Conservation (phyloP, 2,329 filamentous ascomycete species). For the Fusarium zealandicum region DNA sequence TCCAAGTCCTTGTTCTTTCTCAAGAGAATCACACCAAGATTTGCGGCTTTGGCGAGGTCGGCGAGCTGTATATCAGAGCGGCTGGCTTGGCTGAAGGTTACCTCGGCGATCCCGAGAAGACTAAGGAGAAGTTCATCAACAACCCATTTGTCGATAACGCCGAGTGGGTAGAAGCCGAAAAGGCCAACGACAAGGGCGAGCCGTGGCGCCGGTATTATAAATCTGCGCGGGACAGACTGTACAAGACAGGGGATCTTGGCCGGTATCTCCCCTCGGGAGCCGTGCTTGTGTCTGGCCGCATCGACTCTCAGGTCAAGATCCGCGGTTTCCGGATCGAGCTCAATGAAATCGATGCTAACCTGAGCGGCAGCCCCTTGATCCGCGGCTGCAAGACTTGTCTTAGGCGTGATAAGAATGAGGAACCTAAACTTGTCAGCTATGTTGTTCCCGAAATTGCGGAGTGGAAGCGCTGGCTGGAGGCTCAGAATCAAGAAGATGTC, state of each 20-base stretch:
- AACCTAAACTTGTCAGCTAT: constrained; percentile 85
- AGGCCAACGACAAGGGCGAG: constrained; percentile 64
- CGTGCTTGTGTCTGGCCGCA: constrained; percentile 79
- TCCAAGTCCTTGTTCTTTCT: constrained; percentile 84
- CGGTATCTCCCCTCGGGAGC: constrained; percentile 62
- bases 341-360: constrained; percentile 85
- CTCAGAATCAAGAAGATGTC: constrained; percentile 59
- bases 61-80: constrained; percentile 83
- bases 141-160: constrained; percentile 86
- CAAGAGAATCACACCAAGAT: constrained; percentile 70
- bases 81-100: constrained; percentile 86
- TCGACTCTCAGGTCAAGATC: constrained; percentile 91
- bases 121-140: constrained; percentile 75
- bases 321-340: constrained; percentile 94
- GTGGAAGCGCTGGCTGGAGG: constrained; percentile 61
- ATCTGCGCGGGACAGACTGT: constrained; percentile 83
- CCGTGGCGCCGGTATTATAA: constrained; percentile 81
- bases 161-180: constrained; percentile 71
- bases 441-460: constrained; percentile 72
- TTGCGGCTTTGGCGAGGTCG: constrained; percentile 82
- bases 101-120: constrained; percentile 65
- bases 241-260: constrained; percentile 86
- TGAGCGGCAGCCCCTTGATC: constrained; percentile 76
- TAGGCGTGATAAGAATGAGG: constrained; percentile 56
- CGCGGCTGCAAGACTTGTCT: constrained; percentile 86